Conservation (phyloP, 768 basidiomycete species). For the Russula abietina region DNA sequence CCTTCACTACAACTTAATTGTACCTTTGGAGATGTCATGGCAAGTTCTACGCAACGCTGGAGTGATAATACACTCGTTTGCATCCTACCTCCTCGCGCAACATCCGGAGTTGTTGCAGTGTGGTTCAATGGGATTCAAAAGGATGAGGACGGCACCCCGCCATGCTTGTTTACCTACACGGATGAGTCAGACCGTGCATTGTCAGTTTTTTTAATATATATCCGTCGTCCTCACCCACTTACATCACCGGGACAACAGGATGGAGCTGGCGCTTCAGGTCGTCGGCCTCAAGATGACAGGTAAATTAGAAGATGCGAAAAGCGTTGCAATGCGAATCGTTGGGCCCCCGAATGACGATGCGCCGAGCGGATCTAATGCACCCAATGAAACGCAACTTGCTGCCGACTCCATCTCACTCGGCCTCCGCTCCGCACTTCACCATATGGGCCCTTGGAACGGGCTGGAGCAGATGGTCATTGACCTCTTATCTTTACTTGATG, state of each 20-base stretch:
- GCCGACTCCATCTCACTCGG: conserved; percentile 43
- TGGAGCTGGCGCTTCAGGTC: conserved; percentile 93
- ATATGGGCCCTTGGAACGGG: conserved; percentile 48
- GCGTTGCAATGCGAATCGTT: conserved; percentile 90
- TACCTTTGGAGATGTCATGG: conserved; percentile 76
- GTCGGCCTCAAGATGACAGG: conserved; percentile 97
- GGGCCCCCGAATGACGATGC: conserved; percentile 59
- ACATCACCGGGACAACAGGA: conserved; percentile 41
- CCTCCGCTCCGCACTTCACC: conserved; percentile 53
- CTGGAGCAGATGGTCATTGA: conserved; percentile 72
- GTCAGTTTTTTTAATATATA: conserved; percentile 42
- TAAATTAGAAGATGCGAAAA: conserved; percentile 87
- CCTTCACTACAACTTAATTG: conserved; percentile 64
- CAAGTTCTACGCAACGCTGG: conserved; percentile 85
- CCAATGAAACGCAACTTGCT: conserved; percentile 41
- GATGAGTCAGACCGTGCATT: conserved; percentile 86
- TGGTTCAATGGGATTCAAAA: conserved; percentile 77
- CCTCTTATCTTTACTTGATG: conserved; percentile 74
- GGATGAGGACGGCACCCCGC: conserved; percentile 47
- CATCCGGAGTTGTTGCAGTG: conserved; percentile 83
- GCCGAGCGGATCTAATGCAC: conserved; percentile 24
- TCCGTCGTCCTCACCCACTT: conserved; percentile 5
- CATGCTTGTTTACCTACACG: conserved; percentile 79
- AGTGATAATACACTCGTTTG: conserved; percentile 92
- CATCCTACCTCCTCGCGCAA: conserved; percentile 73